These are phyloP conservation scores for Coniochaeta sp. DNA, from an alignment of 2,329 filamentous ascomycete species.

Conservation along the genomic window DNA sequence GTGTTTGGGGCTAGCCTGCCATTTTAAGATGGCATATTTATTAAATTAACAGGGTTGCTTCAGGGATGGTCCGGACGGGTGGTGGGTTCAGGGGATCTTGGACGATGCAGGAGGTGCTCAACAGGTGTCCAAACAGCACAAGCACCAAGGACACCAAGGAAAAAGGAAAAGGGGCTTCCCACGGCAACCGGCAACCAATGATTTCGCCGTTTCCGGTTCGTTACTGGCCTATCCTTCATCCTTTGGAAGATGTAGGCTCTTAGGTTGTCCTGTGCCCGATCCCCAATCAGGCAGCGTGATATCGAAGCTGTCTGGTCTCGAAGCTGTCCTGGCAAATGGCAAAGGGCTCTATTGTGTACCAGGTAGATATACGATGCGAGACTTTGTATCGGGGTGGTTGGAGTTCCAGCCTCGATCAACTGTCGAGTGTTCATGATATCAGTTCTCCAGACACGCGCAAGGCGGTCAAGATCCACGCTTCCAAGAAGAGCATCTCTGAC, in stretches of 20 bases:
- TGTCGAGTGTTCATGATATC: neutral
- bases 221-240: no score
- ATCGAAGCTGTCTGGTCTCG: neutral
- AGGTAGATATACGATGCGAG: no score
- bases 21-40: conserved; percentile 1
- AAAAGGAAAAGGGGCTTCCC: neutral
- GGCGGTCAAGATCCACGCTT: neutral
- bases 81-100: conserved; percentile 3
- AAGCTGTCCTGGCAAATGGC: no score
- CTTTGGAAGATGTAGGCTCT: no score
- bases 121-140: conserved; percentile 1
- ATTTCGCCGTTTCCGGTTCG: no score
- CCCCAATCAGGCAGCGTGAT: neutral
- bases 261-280: no score
- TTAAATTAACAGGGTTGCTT: conserved; percentile 4
- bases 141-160: no score
- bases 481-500: neutral
- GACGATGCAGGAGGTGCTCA: neutral
- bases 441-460: neutral
- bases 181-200: neutral
- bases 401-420: neutral
- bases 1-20: neutral
- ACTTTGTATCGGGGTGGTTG: no score
- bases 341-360: no score
- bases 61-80: conserved; percentile 1